These are phyloP conservation scores for Elsinoe ampelina DNA, from an alignment of 2,329 filamentous ascomycete species.

Conservation along the genomic window DNA sequence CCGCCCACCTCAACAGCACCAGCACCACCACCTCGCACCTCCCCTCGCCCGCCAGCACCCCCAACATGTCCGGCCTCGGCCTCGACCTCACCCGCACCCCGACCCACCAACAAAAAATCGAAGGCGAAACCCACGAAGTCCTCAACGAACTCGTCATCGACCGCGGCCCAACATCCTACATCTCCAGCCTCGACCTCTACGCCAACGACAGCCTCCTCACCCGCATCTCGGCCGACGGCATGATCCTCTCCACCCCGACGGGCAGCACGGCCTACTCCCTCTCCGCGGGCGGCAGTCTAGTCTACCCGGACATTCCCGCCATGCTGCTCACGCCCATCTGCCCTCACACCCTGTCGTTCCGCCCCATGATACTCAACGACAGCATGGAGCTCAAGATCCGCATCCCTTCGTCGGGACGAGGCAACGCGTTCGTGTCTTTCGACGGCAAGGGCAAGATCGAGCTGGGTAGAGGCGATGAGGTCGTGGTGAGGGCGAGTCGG, in stretches of 20 bases:
- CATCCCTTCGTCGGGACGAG: slow-evolving; percentile 74
- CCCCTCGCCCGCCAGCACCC: slow-evolving; percentile 21
- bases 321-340: slow-evolving; percentile 96
- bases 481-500: slow-evolving; percentile 90
- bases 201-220: slow-evolving; percentile 92
- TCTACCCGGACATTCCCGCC: slow-evolving; percentile 92
- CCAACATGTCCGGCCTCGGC: slow-evolving; percentile 7
- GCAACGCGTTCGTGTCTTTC: slow-evolving; percentile 93
- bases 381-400: slow-evolving; percentile 85
- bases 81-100: slow-evolving; percentile 21
- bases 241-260: slow-evolving; percentile 95
- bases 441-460: slow-evolving; percentile 95
- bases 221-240: slow-evolving; percentile 91
- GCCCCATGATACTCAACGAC: slow-evolving; percentile 95
- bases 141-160: slow-evolving; percentile 98
- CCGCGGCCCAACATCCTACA: slow-evolving; percentile 89
- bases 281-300: slow-evolving; percentile 87
- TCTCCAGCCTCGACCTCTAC: slow-evolving; percentile 92
- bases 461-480: slow-evolving; percentile 83
- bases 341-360: slow-evolving; percentile 91
- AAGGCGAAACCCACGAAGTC: slow-evolving; percentile 94
- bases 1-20: slow-evolving; percentile 27
- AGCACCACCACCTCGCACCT: slow-evolving; percentile 25
- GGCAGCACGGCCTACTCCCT: slow-evolving; percentile 87
- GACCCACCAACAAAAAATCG: slow-evolving; percentile 51